A percentile compares a stretch with the other conserved stretches of the same genome.
Conservation (phyloP, 805 yeast genomes). For the Wickerhamomyces sydowiorum region DNA sequence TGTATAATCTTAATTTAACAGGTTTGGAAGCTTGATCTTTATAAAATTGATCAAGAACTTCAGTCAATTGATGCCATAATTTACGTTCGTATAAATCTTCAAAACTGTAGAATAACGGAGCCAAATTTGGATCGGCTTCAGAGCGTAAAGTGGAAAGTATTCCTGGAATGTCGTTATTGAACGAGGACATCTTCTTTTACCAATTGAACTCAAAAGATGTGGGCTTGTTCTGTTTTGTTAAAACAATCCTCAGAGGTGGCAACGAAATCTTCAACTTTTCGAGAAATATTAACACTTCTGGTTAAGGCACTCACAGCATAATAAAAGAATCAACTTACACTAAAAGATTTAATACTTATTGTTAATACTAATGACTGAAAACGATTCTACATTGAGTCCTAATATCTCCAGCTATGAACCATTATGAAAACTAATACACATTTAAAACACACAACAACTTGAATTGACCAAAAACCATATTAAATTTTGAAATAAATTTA, state of each 20-base stretch:
- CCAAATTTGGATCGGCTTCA: conserved; percentile 60
- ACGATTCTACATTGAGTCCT: too few species aligned
- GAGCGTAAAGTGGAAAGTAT: conserved; percentile 44
- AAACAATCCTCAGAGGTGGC: too few species aligned
- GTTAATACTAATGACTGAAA: too few species aligned
- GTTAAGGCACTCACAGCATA: too few species aligned
- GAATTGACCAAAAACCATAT: too few species aligned
- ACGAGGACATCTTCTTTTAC: background rate
- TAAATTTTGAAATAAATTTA: background rate
- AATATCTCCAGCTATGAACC: background rate
- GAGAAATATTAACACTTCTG: too few species aligned
- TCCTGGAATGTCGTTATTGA: conserved; percentile 17
- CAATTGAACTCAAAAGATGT: too few species aligned
- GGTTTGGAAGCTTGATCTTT: conserved; percentile 43
- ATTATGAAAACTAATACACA: background rate
- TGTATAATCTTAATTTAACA: conserved; percentile 61
- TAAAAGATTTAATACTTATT: too few species aligned
- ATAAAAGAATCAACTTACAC: too few species aligned
- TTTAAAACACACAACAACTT: too few species aligned
- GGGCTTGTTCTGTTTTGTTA: too few species aligned
- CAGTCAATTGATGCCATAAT: conserved; percentile 92
- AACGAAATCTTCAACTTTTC: too few species aligned
- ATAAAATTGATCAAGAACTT: conserved; percentile 56
- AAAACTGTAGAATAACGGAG: conserved; percentile 56
- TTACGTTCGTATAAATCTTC: conserved; percentile 86